Conservation (phyloP, 2,329 filamentous ascomycete species). For the Fusarium ambrosium region DNA sequence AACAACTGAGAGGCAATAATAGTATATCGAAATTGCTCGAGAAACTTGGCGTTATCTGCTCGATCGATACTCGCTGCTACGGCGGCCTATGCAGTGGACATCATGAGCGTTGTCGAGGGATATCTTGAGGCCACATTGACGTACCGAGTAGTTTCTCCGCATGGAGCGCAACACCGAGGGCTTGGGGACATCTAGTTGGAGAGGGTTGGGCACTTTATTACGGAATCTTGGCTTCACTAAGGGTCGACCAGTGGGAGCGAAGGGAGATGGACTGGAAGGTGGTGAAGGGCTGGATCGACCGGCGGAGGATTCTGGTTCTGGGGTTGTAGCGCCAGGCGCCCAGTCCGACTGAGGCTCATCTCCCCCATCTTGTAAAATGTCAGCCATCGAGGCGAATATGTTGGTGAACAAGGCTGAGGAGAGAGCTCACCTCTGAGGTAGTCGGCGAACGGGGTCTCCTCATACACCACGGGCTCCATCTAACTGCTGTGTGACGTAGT, state of each 20-base stretch:
- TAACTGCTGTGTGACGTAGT: conserved; percentile 49
- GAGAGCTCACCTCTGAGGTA: conserved; percentile 82
- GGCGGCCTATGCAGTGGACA: conserved; percentile 64
- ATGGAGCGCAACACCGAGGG: conserved; percentile 59
- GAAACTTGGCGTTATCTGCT: conserved; percentile 85
- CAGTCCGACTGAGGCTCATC: conserved; percentile 61
- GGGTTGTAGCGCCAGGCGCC: conserved; percentile 57
- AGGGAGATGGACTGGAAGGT: conserved; percentile 63
- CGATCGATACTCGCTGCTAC: conserved; percentile 80
- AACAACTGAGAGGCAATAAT: conserved; percentile 93
- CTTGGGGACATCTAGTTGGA: conserved; percentile 57
- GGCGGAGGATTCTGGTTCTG: conserved; percentile 50
- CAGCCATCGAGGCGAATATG: conserved; percentile 5
- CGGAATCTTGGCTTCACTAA: conserved; percentile 68
- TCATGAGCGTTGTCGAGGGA: conserved; percentile 16
- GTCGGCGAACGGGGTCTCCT: conserved; percentile 88
- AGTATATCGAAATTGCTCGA: conserved; percentile 93
- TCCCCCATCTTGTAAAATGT: conserved; percentile 59
- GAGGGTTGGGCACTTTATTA: conserved; percentile 59
- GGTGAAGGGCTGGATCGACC: conserved; percentile 58
- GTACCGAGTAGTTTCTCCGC: conserved; percentile 66
- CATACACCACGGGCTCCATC: conserved; percentile 88
- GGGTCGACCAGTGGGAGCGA: conserved; percentile 70
- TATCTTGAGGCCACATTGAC: conserved; percentile 38
- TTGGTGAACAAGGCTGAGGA: neutral